A percentile compares a stretch with the other conserved stretches of the same genome.
Conservation (phyloP, 1,284 basidiomycete genomes). For the Irpex sp. region DNA sequence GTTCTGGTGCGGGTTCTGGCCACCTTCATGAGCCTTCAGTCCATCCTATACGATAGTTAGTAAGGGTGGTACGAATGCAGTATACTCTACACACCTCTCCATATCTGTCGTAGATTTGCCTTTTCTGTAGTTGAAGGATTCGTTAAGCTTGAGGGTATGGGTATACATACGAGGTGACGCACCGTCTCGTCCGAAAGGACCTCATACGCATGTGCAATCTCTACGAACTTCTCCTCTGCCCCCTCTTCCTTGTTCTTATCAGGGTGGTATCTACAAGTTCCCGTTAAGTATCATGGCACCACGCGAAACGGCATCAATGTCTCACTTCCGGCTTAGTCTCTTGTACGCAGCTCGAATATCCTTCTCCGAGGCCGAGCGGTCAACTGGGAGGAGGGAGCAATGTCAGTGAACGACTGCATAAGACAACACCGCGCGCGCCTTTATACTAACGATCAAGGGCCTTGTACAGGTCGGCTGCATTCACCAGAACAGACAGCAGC, state of each 20-base stretch:
- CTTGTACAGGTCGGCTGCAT: slow-evolving; percentile 75
- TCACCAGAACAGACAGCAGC: slow-evolving; percentile 41
- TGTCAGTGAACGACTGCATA: slow-evolving; percentile 27
- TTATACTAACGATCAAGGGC: slow-evolving; percentile 62
- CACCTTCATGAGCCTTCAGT: slow-evolving; percentile 82
- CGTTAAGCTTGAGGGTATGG: neutral
- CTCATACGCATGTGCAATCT: slow-evolving; percentile 92
- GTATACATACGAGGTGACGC: slow-evolving; percentile 19
- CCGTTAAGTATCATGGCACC: too few relatives aligned
- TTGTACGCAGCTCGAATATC: slow-evolving; percentile 93
- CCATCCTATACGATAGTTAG: slow-evolving; percentile 57
- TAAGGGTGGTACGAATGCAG: neutral
- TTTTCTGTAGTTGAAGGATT: slow-evolving; percentile 53
- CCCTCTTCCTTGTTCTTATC: slow-evolving; percentile 89
- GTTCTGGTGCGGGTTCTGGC: slow-evolving; percentile 65
- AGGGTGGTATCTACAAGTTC: slow-evolving; percentile 56
- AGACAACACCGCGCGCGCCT: slow-evolving; percentile 27
- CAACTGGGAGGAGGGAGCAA: slow-evolving; percentile 45
- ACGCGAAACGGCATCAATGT: neutral
- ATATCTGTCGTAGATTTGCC: slow-evolving; percentile 87
- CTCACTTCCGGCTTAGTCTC: slow-evolving; percentile 77
- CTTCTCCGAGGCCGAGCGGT: slow-evolving; percentile 75
- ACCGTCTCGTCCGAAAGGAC: slow-evolving; percentile 82
- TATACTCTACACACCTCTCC: slow-evolving; percentile 64
- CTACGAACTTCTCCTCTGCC: slow-evolving; percentile 84